Base-by-base conservation (phyloP, 768 basidiomycete species). In the Lepiota brunneoincarnata region DNA sequence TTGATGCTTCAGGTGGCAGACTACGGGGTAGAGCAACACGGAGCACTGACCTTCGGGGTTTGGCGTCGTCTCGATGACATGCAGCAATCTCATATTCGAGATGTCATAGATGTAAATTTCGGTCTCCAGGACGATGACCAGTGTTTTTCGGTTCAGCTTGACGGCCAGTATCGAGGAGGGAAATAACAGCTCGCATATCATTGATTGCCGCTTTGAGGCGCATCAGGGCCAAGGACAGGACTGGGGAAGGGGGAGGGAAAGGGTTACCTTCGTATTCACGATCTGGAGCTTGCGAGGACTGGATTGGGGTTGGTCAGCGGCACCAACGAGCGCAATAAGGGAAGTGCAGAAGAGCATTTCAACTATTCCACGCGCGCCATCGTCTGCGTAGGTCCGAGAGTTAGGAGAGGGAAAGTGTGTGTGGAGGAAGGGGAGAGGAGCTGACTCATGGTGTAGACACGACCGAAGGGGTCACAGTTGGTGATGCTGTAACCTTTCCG, bases 301-400 rank as follows among this genome's bases (percentile, higher is more conserved):
- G 34, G 90, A 89, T 49, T 86, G 81, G 1, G 93, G 91, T 43
- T 93, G 89, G 72, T 97, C 94, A 12, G 93, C 93, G 2, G 93
- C 93, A 6, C 97, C 97, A 18, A 98, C 97, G 28, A 99, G 80
- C 0, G 97, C 97, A 43, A 99, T 93, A 58, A 99, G 82, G 18
- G 94, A 97, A 4, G 97, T 99, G 73, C 95, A 98, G 75, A 99
- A 99, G 55, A 99, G 78, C 97, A 99, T 99, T 72, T 99, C 97
- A 14, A 98, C 96, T 58, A 97, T 97, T 20, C 94, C 93, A 15
- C 91, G 82, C 2, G 96, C 92, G 6, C 96, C 95, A 55, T 98
- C 94, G 62, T 89, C 96, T 93, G 57, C n/a, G n/a, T n/a, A n/a
- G n/a, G n/a, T 20, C 6, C 2, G 15, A n/a, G 35, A 45, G 7